Evolutionary conservation across 345 rosid species (phyloP).

Genomic region (Clausena lansium): DNA sequence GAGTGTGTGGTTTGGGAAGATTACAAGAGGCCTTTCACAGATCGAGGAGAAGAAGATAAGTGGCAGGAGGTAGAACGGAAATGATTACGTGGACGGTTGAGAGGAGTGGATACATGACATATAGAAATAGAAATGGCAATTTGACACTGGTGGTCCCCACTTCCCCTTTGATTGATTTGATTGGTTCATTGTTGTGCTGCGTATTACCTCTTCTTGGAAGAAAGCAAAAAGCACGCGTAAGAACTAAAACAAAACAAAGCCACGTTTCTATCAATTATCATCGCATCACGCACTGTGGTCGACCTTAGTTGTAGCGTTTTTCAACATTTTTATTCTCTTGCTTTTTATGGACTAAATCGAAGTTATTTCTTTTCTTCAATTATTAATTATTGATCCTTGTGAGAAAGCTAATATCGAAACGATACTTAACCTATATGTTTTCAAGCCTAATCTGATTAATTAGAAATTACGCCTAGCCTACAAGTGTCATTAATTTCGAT

Average conservation of each 20-base stretch:
- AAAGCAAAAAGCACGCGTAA: background rate
- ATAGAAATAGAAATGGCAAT: background rate
- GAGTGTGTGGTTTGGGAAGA: background rate
- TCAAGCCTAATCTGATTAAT: too few relatives aligned
- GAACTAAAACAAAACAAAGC: background rate
- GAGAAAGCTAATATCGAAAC: too few relatives aligned
- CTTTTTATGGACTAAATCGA: background rate
- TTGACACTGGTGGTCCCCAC: constrained; percentile 1
- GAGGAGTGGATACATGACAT: background rate
- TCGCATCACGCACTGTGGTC: background rate
- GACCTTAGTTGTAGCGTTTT: background rate
- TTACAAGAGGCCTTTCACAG: background rate
- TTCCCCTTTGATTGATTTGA: background rate
- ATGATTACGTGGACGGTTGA: constrained; percentile 21
- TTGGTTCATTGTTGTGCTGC: too few relatives aligned
- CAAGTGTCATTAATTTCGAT: background rate
- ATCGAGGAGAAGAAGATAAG: constrained; percentile 16
- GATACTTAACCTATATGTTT: too few relatives aligned
- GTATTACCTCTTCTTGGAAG: background rate
- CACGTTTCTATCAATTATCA: background rate
- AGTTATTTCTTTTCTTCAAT: background rate
- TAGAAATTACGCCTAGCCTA: background rate
- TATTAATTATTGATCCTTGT: background rate
- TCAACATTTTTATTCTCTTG: background rate
- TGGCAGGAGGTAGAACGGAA: background rate